phyloP scores from a whole-genome alignment of 495 filamentous ascomycete species.

The Hapsidospora chrysogenum region DNA sequence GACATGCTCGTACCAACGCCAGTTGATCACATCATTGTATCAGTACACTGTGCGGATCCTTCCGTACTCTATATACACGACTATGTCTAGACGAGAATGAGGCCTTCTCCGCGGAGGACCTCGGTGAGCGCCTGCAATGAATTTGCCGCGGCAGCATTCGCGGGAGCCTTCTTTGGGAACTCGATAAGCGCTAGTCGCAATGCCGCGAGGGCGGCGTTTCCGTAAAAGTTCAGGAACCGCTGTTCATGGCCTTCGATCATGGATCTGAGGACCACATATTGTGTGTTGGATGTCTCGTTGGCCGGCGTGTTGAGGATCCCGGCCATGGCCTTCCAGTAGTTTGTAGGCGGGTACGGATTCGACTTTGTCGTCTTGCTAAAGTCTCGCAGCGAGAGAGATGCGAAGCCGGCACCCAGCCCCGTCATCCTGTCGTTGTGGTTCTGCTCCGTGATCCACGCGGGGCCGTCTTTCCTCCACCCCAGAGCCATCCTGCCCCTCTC shows the following conservation, averaged over 20 bases:
- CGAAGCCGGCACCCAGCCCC: constrained; percentile 69
- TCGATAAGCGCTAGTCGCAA: constrained; percentile 49
- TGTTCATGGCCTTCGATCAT: constrained; percentile 57
- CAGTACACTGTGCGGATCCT: background rate
- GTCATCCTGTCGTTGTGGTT: constrained; percentile 66
- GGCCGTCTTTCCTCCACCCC: constrained; percentile 53
- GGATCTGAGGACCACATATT: constrained; percentile 58
- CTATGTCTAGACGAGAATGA: background rate
- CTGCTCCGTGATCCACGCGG: constrained; percentile 45
- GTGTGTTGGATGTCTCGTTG: constrained; percentile 51
- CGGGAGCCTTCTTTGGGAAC: constrained; percentile 38
- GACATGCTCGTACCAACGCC: background rate
- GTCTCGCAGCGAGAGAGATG: constrained; percentile 63
- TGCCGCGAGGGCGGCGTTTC: constrained; percentile 45
- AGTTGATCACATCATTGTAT: background rate
- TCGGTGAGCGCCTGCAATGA: constrained; percentile 43
- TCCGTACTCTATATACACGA: background rate
- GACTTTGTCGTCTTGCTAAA: constrained; percentile 46
- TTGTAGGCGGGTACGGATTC: constrained; percentile 62
- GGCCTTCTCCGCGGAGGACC: constrained; percentile 38
- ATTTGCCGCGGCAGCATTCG: constrained; percentile 34
- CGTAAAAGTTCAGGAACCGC: constrained; percentile 63
- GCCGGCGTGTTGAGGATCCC: constrained; percentile 56
- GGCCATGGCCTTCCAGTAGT: constrained; percentile 68
- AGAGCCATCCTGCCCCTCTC: constrained; percentile 47